Percentiles rank a stretch among this genome's conserved stretches.
Conservation (phyloP, 73 alveolate genomes). For the Effrenium voratum region DNA sequence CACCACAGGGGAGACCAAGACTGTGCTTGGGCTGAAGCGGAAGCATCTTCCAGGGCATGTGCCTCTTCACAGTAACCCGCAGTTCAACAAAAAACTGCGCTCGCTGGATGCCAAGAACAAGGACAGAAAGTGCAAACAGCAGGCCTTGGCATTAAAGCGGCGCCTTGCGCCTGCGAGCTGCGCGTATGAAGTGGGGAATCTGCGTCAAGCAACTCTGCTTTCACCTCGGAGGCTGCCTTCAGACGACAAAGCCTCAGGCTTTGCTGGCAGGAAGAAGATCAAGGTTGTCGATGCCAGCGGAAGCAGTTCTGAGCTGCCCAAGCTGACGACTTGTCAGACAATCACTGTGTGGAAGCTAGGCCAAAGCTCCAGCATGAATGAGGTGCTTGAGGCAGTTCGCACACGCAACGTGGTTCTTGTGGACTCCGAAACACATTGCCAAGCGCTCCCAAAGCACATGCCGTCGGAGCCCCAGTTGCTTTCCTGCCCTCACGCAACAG, state of each 20-base stretch:
- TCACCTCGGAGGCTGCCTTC: background rate
- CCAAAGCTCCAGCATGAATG: background rate
- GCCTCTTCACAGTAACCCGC: background rate
- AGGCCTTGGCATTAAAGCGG: background rate
- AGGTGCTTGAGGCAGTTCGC: background rate
- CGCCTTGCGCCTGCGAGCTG: background rate
- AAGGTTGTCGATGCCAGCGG: background rate
- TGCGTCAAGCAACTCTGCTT: background rate
- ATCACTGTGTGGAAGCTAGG: background rate
- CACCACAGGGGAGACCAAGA: background rate
- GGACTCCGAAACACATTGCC: background rate
- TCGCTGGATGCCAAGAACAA: background rate
- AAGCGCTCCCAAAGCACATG: background rate
- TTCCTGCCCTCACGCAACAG: too few species aligned
- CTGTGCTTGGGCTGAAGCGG: background rate
- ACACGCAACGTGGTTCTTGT: background rate
- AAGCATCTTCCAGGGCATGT: background rate
- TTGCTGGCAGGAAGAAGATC: background rate
- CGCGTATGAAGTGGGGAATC: background rate
- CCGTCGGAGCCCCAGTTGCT: background rate
- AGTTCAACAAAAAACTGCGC: background rate
- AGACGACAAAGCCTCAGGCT: background rate
- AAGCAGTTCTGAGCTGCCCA: background rate
- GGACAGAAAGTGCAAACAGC: background rate
- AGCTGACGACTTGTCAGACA: background rate